phyloP scores from a whole-genome alignment of 2,329 filamentous ascomycete genomes.

The Neonectria faginata region DNA sequence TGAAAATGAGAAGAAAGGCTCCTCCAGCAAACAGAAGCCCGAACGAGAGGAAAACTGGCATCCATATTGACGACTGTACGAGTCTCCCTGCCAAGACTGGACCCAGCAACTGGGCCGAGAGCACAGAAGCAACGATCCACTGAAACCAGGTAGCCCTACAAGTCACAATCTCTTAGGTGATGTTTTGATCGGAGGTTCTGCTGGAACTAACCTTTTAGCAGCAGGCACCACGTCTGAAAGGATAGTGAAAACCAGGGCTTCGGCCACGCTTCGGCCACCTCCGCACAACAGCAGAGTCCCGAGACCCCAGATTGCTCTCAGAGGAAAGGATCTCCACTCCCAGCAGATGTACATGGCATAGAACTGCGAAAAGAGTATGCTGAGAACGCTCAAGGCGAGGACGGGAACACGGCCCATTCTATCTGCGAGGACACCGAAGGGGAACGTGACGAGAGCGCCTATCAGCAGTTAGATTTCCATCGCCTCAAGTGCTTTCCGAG shows the following conservation, averaged over 20 bases:
- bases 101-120: constrained; percentile 37
- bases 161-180: not conserved
- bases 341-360: constrained; percentile 39
- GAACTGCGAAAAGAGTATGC: constrained; percentile 40
- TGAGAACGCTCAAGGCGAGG: constrained; percentile 40
- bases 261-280: constrained; percentile 42
- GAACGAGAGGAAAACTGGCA: constrained; percentile 38
- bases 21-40: constrained; percentile 34
- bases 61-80: constrained; percentile 35
- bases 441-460: constrained; percentile 41
- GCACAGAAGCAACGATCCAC: constrained; percentile 39
- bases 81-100: constrained; percentile 36
- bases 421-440: constrained; percentile 41
- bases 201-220: constrained; percentile 31
- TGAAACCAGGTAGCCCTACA: constrained; percentile 43
- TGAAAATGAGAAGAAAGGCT: constrained; percentile 29
- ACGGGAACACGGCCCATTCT: constrained; percentile 42
- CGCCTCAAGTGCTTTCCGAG: not conserved
- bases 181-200: not conserved
- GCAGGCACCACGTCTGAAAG: constrained; percentile 37
- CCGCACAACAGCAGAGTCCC: constrained; percentile 41
- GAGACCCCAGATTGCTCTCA: constrained; percentile 42
- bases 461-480: constrained; percentile 10
- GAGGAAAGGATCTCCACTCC: constrained; percentile 35
- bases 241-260: constrained; percentile 46